Conservation (phyloP, 1,139 yeast species). For the Zygosaccharomyces pseudobailii region DNA sequence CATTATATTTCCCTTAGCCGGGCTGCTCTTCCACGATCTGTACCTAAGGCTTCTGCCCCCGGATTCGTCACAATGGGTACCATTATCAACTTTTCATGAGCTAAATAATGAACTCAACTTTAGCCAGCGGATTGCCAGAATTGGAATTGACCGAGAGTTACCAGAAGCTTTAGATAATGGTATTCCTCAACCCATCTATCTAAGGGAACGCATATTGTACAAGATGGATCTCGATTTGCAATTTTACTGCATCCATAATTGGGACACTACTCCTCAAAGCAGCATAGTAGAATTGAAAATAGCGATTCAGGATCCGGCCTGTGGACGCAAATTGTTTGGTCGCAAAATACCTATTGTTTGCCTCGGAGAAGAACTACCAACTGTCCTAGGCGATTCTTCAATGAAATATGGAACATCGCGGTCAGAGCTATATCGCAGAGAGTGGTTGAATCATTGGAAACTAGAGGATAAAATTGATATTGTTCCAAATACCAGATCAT, state of each 20-base stretch:
- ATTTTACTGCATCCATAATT: conserved; percentile 20
- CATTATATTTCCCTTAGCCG: conserved; percentile 28
- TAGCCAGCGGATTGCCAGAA: conserved; percentile 14
- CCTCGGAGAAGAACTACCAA: conserved; percentile 5
- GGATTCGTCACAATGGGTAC: conserved; percentile 25
- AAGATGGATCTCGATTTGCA: conserved; percentile 23
- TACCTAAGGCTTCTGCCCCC: conserved; percentile 26
- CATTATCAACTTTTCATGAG: conserved; percentile 14
- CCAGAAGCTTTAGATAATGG: conserved; percentile 23
- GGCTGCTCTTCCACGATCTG: conserved; percentile 29
- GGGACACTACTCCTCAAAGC: not conserved
- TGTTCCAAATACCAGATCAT: conserved; percentile 5
- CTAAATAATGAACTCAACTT: conserved; percentile 4
- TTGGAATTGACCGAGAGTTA: conserved; percentile 15
- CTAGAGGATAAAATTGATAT: conserved; percentile 19
- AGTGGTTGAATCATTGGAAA: conserved; percentile 22
- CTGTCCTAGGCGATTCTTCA: conserved; percentile 9
- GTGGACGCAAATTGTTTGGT: conserved; percentile 4
- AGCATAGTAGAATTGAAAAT: conserved; percentile 6
- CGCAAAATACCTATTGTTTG: conserved; percentile 16
- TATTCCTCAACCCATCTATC: conserved; percentile 18
- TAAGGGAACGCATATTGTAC: conserved; percentile 24
- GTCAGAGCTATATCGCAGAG: conserved; percentile 13
- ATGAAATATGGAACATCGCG: conserved; percentile 11
- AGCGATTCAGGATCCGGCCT: conserved; percentile 2